Evolutionary conservation across 768 basidiomycete genomes (phyloP).

Genomic region (Fomitopsis serialis): DNA sequence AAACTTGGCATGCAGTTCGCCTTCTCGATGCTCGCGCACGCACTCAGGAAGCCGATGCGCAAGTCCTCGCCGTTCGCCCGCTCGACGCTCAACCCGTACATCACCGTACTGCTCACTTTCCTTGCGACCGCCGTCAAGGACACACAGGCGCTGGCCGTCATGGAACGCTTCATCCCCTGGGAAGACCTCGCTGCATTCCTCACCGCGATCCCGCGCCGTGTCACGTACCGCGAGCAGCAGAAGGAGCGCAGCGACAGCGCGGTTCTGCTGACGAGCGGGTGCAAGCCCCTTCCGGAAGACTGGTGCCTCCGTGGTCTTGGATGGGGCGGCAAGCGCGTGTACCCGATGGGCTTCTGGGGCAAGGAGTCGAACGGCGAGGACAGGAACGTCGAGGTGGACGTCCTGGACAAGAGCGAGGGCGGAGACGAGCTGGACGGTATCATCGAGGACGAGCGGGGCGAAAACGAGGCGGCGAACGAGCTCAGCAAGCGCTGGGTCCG

Average conservation of each 20-base stretch:
- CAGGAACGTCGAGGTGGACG: conserved; percentile 67
- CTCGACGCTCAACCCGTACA: conserved; percentile 75
- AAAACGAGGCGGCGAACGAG: conserved; percentile 22
- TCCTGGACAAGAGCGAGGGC: conserved; percentile 58
- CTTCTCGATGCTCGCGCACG: conserved; percentile 70
- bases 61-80: conserved; percentile 52
- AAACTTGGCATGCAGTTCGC: conserved; percentile 73
- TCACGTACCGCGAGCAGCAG: conserved; percentile 30
- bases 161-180: conserved; percentile 88
- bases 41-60: conserved; percentile 59
- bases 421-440: conserved; percentile 65
- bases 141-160: conserved; percentile 46
- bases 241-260: conserved; percentile 43
- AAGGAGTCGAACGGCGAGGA: conserved; percentile 45
- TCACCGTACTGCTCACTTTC: conserved; percentile 85
- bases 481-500: conserved; percentile 65
- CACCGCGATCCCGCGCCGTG: conserved; percentile 47
- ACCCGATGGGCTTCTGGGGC: conserved; percentile 94
- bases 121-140: conserved; percentile 72
- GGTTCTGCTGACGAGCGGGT: conserved; percentile 64
- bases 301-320: conserved; percentile 96
- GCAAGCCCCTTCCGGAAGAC: conserved; percentile 78
- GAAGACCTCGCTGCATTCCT: conserved; percentile 63
- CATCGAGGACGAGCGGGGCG: conserved; percentile 71
- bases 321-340: conserved; percentile 88